phyloP scores from a whole-genome alignment of 1,139 yeast species.

The Arxiozyma bovina region DNA sequence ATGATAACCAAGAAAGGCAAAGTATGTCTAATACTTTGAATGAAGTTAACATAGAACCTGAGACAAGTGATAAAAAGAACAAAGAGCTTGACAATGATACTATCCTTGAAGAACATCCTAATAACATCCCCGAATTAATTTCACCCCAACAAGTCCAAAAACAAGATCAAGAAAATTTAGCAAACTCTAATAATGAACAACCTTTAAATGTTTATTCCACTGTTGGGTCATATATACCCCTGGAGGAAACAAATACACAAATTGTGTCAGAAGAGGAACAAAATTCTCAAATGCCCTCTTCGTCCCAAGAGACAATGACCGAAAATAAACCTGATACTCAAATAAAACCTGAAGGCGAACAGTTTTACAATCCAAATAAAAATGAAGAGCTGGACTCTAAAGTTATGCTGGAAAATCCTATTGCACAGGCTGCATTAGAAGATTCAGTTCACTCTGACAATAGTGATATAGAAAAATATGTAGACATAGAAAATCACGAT shows the following conservation, averaged over 20 bases:
- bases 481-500: constrained; percentile 1
- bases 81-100: background rate
- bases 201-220: background rate
- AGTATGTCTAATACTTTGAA: background rate
- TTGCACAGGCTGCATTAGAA: background rate
- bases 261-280: background rate
- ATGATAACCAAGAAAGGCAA: background rate
- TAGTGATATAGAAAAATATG: background rate
- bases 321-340: background rate
- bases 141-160: background rate
- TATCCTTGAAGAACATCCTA: constrained; percentile 9
- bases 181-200: background rate
- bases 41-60: background rate
- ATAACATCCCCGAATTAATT: constrained; percentile 7
- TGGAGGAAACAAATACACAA: background rate
- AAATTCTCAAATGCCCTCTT: background rate
- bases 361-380: background rate
- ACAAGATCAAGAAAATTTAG: background rate
- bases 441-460: background rate
- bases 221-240: background rate
- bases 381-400: background rate
- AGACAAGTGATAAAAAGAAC: background rate
- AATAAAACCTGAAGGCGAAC: background rate
- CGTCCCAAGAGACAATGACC: background rate
- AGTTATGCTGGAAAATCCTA: background rate